Evolutionary conservation across 148 eudicot species (phyloP).

Genomic region (Nepenthes gracilis): DNA sequence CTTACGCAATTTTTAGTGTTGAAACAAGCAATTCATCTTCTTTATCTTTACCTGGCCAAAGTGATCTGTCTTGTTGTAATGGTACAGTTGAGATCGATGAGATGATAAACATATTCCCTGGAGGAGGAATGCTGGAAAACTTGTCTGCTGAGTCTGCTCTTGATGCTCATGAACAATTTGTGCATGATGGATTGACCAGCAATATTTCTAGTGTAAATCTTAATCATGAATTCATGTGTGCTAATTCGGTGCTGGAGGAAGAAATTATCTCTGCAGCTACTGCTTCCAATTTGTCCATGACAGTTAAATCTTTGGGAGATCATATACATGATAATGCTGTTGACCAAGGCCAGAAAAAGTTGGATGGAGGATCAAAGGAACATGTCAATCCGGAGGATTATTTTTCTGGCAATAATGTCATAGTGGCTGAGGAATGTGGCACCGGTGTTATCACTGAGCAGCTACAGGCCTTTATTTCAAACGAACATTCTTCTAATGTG

Average conservation of each 20-base stretch:
- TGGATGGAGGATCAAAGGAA: conserved; percentile 13
- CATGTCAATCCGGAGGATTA: conserved; percentile 9
- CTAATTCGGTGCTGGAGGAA: not conserved
- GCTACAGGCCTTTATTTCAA: conserved; percentile 13
- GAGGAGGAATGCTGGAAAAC: conserved; percentile 12
- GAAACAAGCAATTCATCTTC: conserved; percentile 16
- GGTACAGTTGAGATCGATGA: conserved; percentile 12
- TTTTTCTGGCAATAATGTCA: conserved; percentile 5
- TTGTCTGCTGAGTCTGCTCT: conserved; percentile 9
- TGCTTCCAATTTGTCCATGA: conserved; percentile 2
- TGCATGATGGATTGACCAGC: conserved; percentile 5
- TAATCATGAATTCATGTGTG: not conserved
- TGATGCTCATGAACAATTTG: conserved; percentile 15
- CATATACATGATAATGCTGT: conserved; percentile 10
- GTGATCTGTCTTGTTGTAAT: conserved; percentile 21
- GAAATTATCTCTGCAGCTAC: not conserved
- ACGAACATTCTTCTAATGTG: conserved; percentile 18
- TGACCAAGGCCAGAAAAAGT: conserved; percentile 9
- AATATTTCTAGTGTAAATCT: conserved; percentile 7
- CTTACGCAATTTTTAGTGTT: conserved; percentile 15
- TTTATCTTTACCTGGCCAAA: conserved; percentile 14
- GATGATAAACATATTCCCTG: not conserved
- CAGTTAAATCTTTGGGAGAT: conserved; percentile 12
- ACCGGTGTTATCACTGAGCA: conserved; percentile 10
- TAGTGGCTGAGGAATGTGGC: conserved; percentile 8